A percentile compares a stretch with the other conserved stretches of the same genome.
These are phyloP conservation scores for Ceratobasidium sp. DNA, from an alignment of 1,284 basidiomycete species.

Conservation along the genomic window DNA sequence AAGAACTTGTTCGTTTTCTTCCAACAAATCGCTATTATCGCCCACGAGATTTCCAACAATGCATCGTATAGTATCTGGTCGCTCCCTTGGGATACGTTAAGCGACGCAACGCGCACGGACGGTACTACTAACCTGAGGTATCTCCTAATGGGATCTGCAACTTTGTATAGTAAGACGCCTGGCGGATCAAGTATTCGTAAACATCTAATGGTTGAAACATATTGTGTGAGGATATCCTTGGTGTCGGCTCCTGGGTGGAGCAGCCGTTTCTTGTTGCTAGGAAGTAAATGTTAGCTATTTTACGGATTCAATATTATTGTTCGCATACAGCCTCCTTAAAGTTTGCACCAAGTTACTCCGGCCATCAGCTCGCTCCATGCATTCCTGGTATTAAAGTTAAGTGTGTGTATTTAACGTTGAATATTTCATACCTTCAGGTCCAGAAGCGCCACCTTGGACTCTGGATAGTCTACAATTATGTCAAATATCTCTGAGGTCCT, in stretches of 20 bases:
- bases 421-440: conserved; percentile 79
- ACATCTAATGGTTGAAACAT: conserved; percentile 95
- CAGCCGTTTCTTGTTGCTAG: conserved; percentile 85
- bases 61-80: conserved; percentile 91
- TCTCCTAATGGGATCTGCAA: conserved; percentile 88
- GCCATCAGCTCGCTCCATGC: conserved; percentile 82
- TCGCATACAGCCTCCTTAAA: conserved; percentile 75
- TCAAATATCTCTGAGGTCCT: conserved; percentile 94
- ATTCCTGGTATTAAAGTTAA: conserved; percentile 65
- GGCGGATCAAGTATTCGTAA: conserved; percentile 91
- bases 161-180: conserved; percentile 91
- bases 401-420: not conserved
- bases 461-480: conserved; percentile 94
- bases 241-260: conserved; percentile 98
- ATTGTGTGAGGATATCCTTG: conserved; percentile 90
- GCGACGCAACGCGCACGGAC: conserved; percentile 5
- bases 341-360: conserved; percentile 76
- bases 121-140: conserved; percentile 77
- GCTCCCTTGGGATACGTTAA: conserved; percentile 65
- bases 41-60: conserved; percentile 94
- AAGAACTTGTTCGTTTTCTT: conserved; percentile 82
- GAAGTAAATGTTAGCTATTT: conserved; percentile 9
- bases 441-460: conserved; percentile 86
- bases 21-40: conserved; percentile 83
- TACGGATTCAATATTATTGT: not conserved